Evolutionary conservation across 768 basidiomycete species (phyloP).

Genomic region (Serendipita indica): DNA sequence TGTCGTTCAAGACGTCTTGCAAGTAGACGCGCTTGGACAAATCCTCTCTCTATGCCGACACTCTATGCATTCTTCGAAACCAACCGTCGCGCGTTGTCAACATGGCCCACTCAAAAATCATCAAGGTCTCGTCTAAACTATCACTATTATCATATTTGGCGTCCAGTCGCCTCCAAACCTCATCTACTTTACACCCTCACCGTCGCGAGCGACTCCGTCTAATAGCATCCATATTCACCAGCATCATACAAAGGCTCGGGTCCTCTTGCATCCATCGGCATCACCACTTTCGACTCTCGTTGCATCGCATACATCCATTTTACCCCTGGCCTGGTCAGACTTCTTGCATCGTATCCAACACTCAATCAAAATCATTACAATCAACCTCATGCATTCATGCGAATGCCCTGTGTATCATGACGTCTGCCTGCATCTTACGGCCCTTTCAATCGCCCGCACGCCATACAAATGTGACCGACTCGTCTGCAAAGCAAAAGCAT

Average conservation of each 20-base stretch:
- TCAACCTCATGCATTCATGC: not conserved
- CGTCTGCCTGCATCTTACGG: no score
- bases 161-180: no score
- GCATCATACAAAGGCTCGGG: not conserved
- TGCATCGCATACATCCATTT: not conserved
- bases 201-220: no score
- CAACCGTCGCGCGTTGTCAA: no score
- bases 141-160: no score
- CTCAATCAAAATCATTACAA: not conserved
- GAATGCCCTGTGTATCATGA: conserved; percentile 1
- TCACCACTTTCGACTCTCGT: not conserved
- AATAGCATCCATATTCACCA: not conserved
- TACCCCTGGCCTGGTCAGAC: not conserved
- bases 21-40: not conserved
- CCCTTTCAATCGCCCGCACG: no score
- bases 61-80: not conserved
- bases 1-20: not conserved
- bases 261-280: not conserved
- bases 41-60: not conserved
- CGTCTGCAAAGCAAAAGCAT: no score
- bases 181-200: no score
- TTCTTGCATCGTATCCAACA: not conserved
- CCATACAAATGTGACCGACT: no score
- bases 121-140: no score
- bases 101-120: no score